Base-by-base conservation (phyloP, 2,329 filamentous ascomycete species). In the Cryphonectria parasitica region DNA sequence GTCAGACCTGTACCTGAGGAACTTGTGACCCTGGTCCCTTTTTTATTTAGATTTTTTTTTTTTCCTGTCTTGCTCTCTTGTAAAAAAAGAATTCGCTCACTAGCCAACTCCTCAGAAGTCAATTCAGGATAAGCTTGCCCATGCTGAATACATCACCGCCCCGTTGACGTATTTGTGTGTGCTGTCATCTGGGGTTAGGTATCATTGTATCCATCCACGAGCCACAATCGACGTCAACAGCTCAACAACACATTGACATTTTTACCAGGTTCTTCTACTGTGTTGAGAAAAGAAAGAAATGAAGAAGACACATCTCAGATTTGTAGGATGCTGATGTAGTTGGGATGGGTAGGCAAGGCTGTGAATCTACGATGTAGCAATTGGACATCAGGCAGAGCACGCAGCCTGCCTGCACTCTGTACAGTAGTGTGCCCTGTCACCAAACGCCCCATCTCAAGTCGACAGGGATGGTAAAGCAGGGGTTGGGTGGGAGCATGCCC, bases 91-190 rank as follows among this genome's bases (percentile, higher is more conserved):
- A n/a, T 39, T 31, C 36, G 58, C 19, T 17, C 17, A 36, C 8
- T 61, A 10, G n/a, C 58, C 13, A 13, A 15, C 17, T 61, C 11
- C 36, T 60, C 3, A 62, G 19, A 39, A 39, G 31, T 25, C 34
- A 62, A 36, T 62, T 62, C 34, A n/a, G 31, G 34, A 41, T 39
- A 13, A 13, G 22, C 34, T 62, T 62, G 34, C 34, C 60, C 31
- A n/a, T 22, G 25, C 36, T 22, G 41, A 17, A 64, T 64, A 64
- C 61, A 64, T 64, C 61, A 45, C 41, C 36, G 36, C 36, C 15
- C n/a, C 31, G 61, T 64, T 64, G 61, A 64, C 61, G 61, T 45
- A 28, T 45, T 11, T 39, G n/a, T 64, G 61, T 41, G 61, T 64
- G 61, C 41, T 64, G 61, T 64, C 61, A 64, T 31, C 41, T 28